Evolutionary conservation across 2,329 filamentous ascomycete species (phyloP).

Genomic region (Xylariaceae sp.): DNA sequence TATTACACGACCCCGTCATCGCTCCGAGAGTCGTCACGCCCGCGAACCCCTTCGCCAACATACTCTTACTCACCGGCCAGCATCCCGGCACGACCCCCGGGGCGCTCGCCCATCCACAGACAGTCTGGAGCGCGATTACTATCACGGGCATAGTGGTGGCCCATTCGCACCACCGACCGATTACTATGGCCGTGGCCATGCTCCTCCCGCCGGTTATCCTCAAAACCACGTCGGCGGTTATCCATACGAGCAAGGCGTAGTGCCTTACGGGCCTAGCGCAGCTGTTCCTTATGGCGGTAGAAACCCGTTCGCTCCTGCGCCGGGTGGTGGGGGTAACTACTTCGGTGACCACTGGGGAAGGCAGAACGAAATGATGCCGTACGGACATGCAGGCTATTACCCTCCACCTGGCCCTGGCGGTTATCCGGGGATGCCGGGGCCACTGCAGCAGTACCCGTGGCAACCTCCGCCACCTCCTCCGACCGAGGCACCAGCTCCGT

Average conservation of each 20-base stretch:
- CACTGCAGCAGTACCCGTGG: constrained; percentile 47
- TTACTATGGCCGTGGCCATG: constrained; percentile 32
- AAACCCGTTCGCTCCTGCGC: constrained; percentile 29
- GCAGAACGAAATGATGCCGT: constrained; percentile 32
- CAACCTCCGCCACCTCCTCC: constrained; percentile 34
- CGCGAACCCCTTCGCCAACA: constrained; percentile 34
- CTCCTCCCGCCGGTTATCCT: constrained; percentile 36
- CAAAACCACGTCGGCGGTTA: constrained; percentile 44
- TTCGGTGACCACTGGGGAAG: constrained; percentile 34
- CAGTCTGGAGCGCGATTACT: constrained; percentile 58
- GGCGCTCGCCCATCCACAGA: constrained; percentile 40
- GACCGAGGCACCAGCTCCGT: constrained; percentile 23
- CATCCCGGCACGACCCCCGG: constrained; percentile 23
- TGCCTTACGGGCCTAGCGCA: constrained; percentile 37
- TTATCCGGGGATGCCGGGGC: constrained; percentile 36
- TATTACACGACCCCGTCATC: constrained; percentile 26
- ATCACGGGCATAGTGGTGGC: constrained; percentile 45
- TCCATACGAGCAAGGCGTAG: constrained; percentile 40
- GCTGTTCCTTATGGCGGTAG: constrained; percentile 24
- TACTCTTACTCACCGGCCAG: constrained; percentile 27
- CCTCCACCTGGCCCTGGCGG: constrained; percentile 31
- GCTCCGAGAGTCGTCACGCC: constrained; percentile 30
- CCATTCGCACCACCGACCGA: constrained; percentile 23
- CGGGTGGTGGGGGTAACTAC: constrained; percentile 36
- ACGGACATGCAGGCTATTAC: constrained; percentile 34